Conservation (phyloP, 768 basidiomycete species). For the Tylopilus vinaceipallidus region DNA sequence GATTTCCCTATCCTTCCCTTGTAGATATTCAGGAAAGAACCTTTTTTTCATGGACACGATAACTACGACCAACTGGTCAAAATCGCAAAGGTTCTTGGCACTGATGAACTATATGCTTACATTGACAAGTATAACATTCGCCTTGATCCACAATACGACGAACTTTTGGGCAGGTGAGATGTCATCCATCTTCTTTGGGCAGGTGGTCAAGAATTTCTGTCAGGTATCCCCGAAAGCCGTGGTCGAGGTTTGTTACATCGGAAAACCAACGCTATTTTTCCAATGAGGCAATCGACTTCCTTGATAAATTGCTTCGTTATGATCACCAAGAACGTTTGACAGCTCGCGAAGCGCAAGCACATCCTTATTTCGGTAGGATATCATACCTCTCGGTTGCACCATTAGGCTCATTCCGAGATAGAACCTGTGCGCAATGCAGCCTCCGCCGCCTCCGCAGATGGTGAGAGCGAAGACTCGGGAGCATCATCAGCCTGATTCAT, state of each 20-base stretch:
- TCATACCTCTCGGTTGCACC: slow-evolving; percentile 7
- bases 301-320: slow-evolving; percentile 93
- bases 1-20: not conserved
- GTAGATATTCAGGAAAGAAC: slow-evolving; percentile 98
- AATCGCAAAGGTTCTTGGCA: slow-evolving; percentile 96
- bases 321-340: slow-evolving; percentile 97
- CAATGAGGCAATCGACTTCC: slow-evolving; percentile 93
- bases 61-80: slow-evolving; percentile 99
- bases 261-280: slow-evolving; percentile 96
- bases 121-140: slow-evolving; percentile 95
- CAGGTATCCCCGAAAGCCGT: slow-evolving; percentile 91
- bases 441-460: slow-evolving; percentile 46
- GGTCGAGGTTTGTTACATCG: slow-evolving; percentile 92
- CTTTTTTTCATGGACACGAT: slow-evolving; percentile 99
- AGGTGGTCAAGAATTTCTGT: not conserved
- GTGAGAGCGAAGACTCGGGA: slow-evolving; percentile 56
- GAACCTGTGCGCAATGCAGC: slow-evolving; percentile 63
- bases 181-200: slow-evolving; percentile 2
- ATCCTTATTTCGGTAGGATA: slow-evolving; percentile 84
- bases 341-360: slow-evolving; percentile 87
- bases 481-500: slow-evolving; percentile 33
- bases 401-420: slow-evolving; percentile 31
- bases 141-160: slow-evolving; percentile 94
- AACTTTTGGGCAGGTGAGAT: slow-evolving; percentile 78
- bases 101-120: slow-evolving; percentile 91